These are phyloP conservation scores for Boletus edulis DNA, from an alignment of 768 basidiomycete species.

Conservation along the genomic window DNA sequence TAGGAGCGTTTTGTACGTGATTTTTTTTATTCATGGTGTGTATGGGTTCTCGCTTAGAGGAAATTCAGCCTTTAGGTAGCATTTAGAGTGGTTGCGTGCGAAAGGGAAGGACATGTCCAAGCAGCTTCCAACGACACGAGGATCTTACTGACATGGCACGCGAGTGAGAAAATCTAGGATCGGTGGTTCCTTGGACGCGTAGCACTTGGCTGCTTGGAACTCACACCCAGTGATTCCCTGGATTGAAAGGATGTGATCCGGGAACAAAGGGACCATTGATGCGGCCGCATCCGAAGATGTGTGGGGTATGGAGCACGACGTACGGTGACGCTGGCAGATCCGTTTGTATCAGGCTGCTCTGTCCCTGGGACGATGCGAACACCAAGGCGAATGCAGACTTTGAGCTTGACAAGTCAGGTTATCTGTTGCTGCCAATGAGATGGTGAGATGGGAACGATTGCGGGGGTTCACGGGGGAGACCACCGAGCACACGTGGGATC, in stretches of 20 bases:
- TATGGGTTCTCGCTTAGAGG: not conserved
- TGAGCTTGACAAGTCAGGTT: no score
- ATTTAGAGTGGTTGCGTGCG: slow-evolving; percentile 12
- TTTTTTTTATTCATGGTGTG: not conserved
- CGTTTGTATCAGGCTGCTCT: not conserved
- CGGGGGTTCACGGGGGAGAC: slow-evolving; percentile 2
- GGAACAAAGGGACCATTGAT: not conserved
- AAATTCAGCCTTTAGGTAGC: slow-evolving; percentile 8
- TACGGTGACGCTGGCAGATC: not conserved
- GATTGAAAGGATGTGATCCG: not conserved
- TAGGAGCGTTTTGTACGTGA: not conserved
- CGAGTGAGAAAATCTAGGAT: not conserved
- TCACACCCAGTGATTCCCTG: not conserved
- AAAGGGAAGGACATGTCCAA: slow-evolving; percentile 1
- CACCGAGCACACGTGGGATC: slow-evolving; percentile 5
- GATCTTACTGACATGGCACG: not conserved
- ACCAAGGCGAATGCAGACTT: no score
- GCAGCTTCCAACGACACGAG: not conserved
- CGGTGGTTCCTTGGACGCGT: not conserved
- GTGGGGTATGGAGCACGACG: not conserved
- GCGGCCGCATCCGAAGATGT: not conserved
- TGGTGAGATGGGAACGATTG: not conserved
- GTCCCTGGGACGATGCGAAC: not conserved
- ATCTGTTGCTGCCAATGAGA: no score
- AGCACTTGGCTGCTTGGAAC: not conserved